These are phyloP conservation scores for Xylariaceae sp. DNA, from an alignment of 2,329 filamentous ascomycete species.

Conservation along the genomic window DNA sequence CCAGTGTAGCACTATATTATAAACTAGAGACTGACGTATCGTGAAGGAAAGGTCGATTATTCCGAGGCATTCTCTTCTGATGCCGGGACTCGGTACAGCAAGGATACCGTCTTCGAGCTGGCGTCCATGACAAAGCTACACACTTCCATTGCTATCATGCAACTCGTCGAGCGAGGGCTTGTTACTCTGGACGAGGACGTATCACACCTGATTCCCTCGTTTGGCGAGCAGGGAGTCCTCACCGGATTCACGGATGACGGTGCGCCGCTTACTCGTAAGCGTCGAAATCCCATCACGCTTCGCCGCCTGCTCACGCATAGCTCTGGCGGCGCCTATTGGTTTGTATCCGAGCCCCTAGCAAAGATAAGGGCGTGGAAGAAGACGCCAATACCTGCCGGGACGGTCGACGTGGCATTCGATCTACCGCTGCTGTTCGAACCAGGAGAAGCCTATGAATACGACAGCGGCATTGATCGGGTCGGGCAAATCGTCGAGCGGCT, in stretches of 20 bases:
- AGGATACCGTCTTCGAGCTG: constrained; percentile 38
- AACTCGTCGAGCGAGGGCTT: constrained; percentile 50
- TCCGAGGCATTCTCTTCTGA: constrained; percentile 11
- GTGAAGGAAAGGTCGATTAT: constrained; percentile 21
- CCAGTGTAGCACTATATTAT: background rate
- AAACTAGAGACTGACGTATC: background rate
- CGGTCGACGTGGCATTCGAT: constrained; percentile 34
- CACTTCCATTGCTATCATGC: constrained; percentile 49
- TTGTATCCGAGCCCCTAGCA: constrained; percentile 28
- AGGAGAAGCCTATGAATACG: constrained; percentile 47
- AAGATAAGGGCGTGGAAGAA: constrained; percentile 11
- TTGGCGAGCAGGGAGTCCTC: constrained; percentile 47
- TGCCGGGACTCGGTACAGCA: constrained; percentile 10
- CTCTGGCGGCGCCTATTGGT: constrained; percentile 47
- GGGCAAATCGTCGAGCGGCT: constrained; percentile 37
- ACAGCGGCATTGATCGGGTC: constrained; percentile 47
- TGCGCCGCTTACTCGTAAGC: constrained; percentile 34
- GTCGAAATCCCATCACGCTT: constrained; percentile 44
- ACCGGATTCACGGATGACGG: constrained; percentile 45
- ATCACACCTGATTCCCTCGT: constrained; percentile 44
- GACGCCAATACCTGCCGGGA: background rate
- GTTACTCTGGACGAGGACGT: constrained; percentile 51
- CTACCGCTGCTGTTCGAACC: constrained; percentile 49
- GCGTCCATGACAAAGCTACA: constrained; percentile 47
- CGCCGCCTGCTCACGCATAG: constrained; percentile 52